These are phyloP conservation scores for Vigna trinervia DNA, from an alignment of 306 rosid genomes.

Conservation along the genomic window DNA sequence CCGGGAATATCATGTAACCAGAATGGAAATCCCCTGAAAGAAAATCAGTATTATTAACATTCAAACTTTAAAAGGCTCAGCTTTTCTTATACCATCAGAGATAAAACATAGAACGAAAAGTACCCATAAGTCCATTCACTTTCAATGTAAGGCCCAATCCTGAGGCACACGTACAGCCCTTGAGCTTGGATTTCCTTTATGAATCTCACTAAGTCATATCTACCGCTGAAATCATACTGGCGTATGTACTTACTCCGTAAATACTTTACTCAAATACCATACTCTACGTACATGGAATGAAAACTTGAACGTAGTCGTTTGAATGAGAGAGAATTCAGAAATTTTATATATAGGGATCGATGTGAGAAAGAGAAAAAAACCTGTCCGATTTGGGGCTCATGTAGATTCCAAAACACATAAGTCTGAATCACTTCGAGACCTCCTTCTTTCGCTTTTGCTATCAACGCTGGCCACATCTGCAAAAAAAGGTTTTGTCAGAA, in stretches of 20 bases:
- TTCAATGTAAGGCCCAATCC: constrained; percentile 85
- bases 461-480: constrained; percentile 81
- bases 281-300: not conserved
- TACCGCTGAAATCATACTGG: constrained; percentile 73
- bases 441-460: constrained; percentile 80
- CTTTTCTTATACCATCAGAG: not conserved
- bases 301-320: not conserved
- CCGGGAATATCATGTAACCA: constrained; percentile 77
- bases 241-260: not conserved
- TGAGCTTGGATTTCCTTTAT: constrained; percentile 69
- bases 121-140: constrained; percentile 85
- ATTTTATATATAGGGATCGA: not conserved
- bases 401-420: constrained; percentile 83
- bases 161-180: constrained; percentile 65
- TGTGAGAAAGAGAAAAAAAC: not conserved
- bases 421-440: constrained; percentile 82
- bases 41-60: not conserved
- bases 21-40: constrained; percentile 75
- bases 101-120: not conserved
- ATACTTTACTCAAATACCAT: not conserved
- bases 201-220: constrained; percentile 65
- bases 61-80: no score
- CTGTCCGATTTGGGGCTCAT: constrained; percentile 69
- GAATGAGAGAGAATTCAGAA: no score
- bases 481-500: not conserved